Evolutionary conservation across 352 stramenopile species (phyloP).

Genomic region (Pythium folliculosum): DNA sequence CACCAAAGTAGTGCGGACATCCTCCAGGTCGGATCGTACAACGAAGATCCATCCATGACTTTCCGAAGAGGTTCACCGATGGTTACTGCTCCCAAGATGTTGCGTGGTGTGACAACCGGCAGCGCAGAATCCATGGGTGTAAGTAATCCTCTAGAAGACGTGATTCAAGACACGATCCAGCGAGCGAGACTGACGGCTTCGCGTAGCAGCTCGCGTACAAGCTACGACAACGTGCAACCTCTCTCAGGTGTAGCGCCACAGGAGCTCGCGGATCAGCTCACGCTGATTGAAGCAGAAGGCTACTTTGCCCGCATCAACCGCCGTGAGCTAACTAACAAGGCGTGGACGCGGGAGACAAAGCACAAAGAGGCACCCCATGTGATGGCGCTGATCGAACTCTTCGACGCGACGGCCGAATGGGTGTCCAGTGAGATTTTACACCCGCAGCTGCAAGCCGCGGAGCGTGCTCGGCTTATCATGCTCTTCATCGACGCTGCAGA

Average conservation of each 20-base stretch:
- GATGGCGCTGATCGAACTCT: slow-evolving; percentile 85
- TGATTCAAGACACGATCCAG: slow-evolving; percentile 77
- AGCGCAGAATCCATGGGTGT: slow-evolving; percentile 37
- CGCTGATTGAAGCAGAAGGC: slow-evolving; percentile 77
- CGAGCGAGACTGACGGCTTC: slow-evolving; percentile 54
- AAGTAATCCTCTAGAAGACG: slow-evolving; percentile 43
- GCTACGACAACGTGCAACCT: slow-evolving; percentile 80
- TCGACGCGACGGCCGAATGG: slow-evolving; percentile 84
- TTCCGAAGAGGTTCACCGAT: slow-evolving; percentile 26
- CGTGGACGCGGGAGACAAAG: slow-evolving; percentile 83
- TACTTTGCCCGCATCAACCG: slow-evolving; percentile 71
- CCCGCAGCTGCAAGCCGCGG: slow-evolving; percentile 74
- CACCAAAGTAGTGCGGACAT: slow-evolving; percentile 47
- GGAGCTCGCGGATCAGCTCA: slow-evolving; percentile 79
- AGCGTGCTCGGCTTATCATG: slow-evolving; percentile 81
- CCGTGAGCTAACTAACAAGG: slow-evolving; percentile 86
- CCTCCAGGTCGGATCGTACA: slow-evolving; percentile 42
- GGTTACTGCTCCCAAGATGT: slow-evolving; percentile 57
- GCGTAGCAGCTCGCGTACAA: slow-evolving; percentile 64
- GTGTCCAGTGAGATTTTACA: slow-evolving; percentile 89
- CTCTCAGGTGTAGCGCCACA: slow-evolving; percentile 61
- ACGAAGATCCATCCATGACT: slow-evolving; percentile 25
- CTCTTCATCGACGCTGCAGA: slow-evolving; percentile 86
- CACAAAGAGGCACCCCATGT: slow-evolving; percentile 79
- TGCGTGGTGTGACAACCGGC: slow-evolving; percentile 65